Evolutionary conservation across 1,284 basidiomycete species (phyloP).

Genomic region (Leucoagaricus sp.): DNA sequence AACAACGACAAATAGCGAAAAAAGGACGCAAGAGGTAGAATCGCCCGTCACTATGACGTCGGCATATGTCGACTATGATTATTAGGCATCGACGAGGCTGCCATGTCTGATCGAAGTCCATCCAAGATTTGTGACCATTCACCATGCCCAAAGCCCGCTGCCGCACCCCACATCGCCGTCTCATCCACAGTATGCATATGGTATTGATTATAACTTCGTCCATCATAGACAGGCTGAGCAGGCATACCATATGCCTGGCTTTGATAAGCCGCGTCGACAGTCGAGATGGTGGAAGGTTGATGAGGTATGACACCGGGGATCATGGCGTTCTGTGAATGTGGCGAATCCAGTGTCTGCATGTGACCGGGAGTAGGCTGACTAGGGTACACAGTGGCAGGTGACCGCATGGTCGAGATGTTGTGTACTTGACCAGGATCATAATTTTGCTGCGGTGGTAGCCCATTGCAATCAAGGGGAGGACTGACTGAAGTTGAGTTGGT

Average conservation of each 20-base stretch:
- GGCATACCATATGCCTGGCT: constrained; percentile 19
- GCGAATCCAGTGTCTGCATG: constrained; percentile 31
- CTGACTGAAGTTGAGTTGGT: constrained; percentile 46
- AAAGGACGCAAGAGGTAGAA: background rate
- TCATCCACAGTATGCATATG: constrained; percentile 47
- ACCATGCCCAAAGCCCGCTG: constrained; percentile 59
- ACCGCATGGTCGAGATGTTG: constrained; percentile 36
- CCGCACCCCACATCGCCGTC: constrained; percentile 57
- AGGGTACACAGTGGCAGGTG: constrained; percentile 25
- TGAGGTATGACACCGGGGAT: constrained; percentile 18
- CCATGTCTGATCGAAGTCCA: constrained; percentile 38
- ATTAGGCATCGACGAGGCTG: constrained; percentile 16
- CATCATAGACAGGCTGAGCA: constrained; percentile 34
- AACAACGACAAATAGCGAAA: background rate
- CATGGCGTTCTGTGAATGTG: constrained; percentile 33
- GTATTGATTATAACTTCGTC: constrained; percentile 40
- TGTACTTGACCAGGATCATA: constrained; percentile 38
- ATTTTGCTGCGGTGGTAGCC: constrained; percentile 34
- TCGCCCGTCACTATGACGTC: constrained; percentile 22
- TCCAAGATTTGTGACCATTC: constrained; percentile 57
- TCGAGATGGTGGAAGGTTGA: constrained; percentile 18
- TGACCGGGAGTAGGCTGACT: constrained; percentile 23
- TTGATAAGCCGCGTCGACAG: constrained; percentile 22
- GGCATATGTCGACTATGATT: constrained; percentile 32
- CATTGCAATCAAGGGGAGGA: constrained; percentile 39